Evolutionary conservation across 148 eudicot species (phyloP), one percentile per base, ranked within the genome.

Genomic region (Nepenthes gracilis): DNA sequence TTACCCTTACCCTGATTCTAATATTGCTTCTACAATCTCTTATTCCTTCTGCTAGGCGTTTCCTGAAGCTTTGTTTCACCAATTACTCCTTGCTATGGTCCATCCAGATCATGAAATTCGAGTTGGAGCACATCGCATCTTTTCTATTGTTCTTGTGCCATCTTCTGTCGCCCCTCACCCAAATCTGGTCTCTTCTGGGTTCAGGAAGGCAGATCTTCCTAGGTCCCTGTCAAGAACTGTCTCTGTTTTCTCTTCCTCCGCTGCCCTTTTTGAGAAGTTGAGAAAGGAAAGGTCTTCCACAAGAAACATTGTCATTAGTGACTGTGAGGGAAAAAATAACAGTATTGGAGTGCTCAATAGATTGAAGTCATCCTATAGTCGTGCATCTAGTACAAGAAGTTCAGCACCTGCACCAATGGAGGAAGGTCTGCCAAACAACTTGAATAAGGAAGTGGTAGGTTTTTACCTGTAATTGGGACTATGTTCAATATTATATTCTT

Each of bases 141-240:
- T 94, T 72, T 84, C 99, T 45, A 93, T 94, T 36, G 88, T 89
- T 67, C 97, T 94, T 59, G 99, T 94, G 48, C 99, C 99, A 62
- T 84, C 97, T 70, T 90, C 96, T 2, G 90, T 94, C 59, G 79
- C 85, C 64, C 99, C 99, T 63, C 82, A 70, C 34, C 60, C 67
- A 65, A 43, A 38, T 64, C 57, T 79, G 60, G 68, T 70, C 3
- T 6, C 13, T 36, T 68, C 77, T 14, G 58, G 67, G 64, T 59
- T 76, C 2, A 69, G 68, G 54, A 84, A 78, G 67, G 64, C 71
- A n/a, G 72, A 71, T 64, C 51, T 86, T 60, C 74, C 83, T 14
- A 76, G 99, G 71, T 79, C 99, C 49, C 86, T 94, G 37, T 94
- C 99, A 36, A 85, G 97, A 78, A 83, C 93, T 36, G 95, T 85